These are phyloP conservation scores for Myriangium duriaei DNA, from an alignment of 2,329 filamentous ascomycete species.

Conservation along the genomic window DNA sequence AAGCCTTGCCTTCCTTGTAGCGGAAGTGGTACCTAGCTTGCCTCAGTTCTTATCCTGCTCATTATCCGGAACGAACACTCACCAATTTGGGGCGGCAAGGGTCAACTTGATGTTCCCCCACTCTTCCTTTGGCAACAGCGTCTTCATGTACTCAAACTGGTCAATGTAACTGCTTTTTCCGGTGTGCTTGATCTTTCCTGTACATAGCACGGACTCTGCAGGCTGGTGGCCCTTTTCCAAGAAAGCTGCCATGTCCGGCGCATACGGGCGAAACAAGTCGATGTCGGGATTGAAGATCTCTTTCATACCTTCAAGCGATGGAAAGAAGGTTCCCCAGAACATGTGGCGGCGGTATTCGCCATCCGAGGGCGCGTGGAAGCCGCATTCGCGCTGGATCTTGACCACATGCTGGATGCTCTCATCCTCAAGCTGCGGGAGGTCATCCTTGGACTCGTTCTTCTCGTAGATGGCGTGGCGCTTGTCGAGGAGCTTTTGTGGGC, in stretches of 20 bases:
- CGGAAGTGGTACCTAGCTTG: slow-evolving; percentile 55
- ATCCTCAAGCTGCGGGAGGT: slow-evolving; percentile 49
- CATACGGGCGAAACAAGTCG: slow-evolving; percentile 43
- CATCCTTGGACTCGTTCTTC: slow-evolving; percentile 36
- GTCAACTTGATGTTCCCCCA: slow-evolving; percentile 50
- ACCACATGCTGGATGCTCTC: slow-evolving; percentile 51
- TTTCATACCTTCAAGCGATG: slow-evolving; percentile 41
- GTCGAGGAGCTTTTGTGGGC: slow-evolving; percentile 46
- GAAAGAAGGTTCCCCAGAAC: slow-evolving; percentile 47
- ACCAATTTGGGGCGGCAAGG: slow-evolving; percentile 21
- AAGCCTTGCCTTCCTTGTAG: slow-evolving; percentile 41
- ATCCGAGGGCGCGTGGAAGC: slow-evolving; percentile 49
- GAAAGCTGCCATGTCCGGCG: slow-evolving; percentile 45
- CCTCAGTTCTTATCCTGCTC: too few species aligned
- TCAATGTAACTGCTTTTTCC: slow-evolving; percentile 43
- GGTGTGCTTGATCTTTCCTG: slow-evolving; percentile 45
- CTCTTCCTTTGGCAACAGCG: slow-evolving; percentile 44
- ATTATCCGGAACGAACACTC: too few species aligned
- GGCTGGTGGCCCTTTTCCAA: slow-evolving; percentile 45
- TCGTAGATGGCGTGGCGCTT: slow-evolving; percentile 42
- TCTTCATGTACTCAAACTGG: slow-evolving; percentile 49
- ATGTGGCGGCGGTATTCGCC: slow-evolving; percentile 48
- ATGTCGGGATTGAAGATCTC: slow-evolving; percentile 36
- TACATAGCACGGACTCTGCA: slow-evolving; percentile 44
- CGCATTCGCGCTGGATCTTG: slow-evolving; percentile 47